Percentiles rank a stretch among this genome's conserved stretches.
Conservation (phyloP, 352 stramenopile genomes). For the Pythium chondricola region DNA sequence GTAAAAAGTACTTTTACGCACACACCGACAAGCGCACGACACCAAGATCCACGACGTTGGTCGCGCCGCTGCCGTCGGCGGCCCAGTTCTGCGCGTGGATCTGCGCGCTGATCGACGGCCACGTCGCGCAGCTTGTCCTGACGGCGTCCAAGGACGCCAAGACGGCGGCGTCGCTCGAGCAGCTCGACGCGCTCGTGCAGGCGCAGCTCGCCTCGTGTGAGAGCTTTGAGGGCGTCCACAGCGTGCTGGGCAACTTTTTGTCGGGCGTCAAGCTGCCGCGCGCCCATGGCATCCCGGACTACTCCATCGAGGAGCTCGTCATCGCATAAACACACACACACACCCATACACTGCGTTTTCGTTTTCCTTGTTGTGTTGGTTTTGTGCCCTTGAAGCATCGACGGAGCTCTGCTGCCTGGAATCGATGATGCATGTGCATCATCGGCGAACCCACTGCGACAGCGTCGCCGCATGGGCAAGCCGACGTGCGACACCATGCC, state of each 20-base stretch:
- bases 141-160: constrained; percentile 38
- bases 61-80: constrained; percentile 25
- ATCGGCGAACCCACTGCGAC: too few species aligned
- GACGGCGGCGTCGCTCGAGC: constrained; percentile 32
- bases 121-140: constrained; percentile 62
- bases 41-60: constrained; percentile 7
- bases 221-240: constrained; percentile 62
- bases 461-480: too few species aligned
- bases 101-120: constrained; percentile 62
- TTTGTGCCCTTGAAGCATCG: background rate
- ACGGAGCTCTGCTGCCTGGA: too few species aligned
- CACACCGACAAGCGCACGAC: constrained; percentile 11
- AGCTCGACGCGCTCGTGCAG: constrained; percentile 51
- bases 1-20: constrained; percentile 63
- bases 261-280: constrained; percentile 59
- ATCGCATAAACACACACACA: constrained; percentile 31
- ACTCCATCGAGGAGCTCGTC: constrained; percentile 70
- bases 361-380: background rate
- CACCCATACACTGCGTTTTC: background rate
- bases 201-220: constrained; percentile 43
- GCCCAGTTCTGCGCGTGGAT: constrained; percentile 69
- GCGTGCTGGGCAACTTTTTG: constrained; percentile 74
- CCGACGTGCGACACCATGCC: too few species aligned
- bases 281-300: constrained; percentile 61
- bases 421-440: too few species aligned